A percentile compares a stretch with the other conserved stretches of the same genome.
phyloP scores from a whole-genome alignment of 73 alveolate genomes.

The Uronychia binucleata region DNA sequence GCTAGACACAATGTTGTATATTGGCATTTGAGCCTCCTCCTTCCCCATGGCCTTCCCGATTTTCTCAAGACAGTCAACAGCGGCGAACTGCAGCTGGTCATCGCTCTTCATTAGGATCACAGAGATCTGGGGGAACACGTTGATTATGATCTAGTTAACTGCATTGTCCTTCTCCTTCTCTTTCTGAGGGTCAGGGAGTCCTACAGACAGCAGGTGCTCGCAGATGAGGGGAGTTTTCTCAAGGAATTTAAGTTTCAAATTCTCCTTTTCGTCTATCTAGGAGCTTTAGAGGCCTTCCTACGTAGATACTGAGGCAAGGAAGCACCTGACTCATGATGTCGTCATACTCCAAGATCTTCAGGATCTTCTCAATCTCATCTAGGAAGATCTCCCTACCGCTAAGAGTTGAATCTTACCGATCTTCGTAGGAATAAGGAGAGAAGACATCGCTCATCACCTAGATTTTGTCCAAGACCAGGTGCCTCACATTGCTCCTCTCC shows the following conservation, averaged over 20 bases:
- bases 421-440: conserved; percentile 24
- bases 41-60: conserved; percentile 10
- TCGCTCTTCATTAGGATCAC: conserved; percentile 35
- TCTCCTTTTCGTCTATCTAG: conserved; percentile 33
- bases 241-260: conserved; percentile 31
- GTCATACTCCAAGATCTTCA: conserved; percentile 17
- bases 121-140: conserved; percentile 32
- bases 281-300: neutral
- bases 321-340: conserved; percentile 16
- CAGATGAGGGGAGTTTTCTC: conserved; percentile 27
- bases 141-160: conserved; percentile 8
- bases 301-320: conserved; percentile 23
- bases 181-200: neutral
- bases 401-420: neutral
- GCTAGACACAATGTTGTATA: conserved; percentile 12
- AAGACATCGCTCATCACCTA: conserved; percentile 14
- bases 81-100: conserved; percentile 39
- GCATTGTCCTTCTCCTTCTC: neutral
- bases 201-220: conserved; percentile 17
- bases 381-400: conserved; percentile 33
- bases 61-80: conserved; percentile 33
- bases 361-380: conserved; percentile 32
- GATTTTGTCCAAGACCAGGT: conserved; percentile 10
- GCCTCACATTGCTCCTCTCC: conserved; percentile 11
- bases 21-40: conserved; percentile 14